A percentile compares a stretch with the other conserved stretches of the same genome.
These are phyloP conservation scores for Sabuloglossum arenarium DNA, from an alignment of 495 filamentous ascomycete genomes.

Conservation along the genomic window DNA sequence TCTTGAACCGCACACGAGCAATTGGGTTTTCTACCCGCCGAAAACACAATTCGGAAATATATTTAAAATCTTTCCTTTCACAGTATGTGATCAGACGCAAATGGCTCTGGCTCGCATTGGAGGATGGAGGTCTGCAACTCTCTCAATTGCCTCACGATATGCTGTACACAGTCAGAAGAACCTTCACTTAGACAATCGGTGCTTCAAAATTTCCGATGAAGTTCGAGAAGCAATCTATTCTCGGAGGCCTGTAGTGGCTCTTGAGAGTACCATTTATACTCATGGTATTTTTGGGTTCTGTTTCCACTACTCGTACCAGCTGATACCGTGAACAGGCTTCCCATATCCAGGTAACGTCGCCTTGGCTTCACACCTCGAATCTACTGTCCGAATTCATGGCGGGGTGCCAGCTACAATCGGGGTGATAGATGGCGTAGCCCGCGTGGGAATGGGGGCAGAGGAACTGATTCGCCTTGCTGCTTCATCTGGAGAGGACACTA, in stretches of 20 bases:
- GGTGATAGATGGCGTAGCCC: conserved; percentile 58
- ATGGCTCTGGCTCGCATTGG: not conserved
- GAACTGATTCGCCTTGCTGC: conserved; percentile 52
- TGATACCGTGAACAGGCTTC: conserved; percentile 33
- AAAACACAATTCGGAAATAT: too few species aligned
- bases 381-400: conserved; percentile 54
- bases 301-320: not conserved
- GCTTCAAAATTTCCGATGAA: conserved; percentile 63
- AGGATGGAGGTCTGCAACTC: not conserved
- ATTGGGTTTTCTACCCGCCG: too few species aligned
- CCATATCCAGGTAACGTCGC: conserved; percentile 62
- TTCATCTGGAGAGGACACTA: conserved; percentile 36
- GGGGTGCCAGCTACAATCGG: conserved; percentile 87
- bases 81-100: not conserved
- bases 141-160: not conserved
- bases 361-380: conserved; percentile 50
- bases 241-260: conserved; percentile 64
- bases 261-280: conserved; percentile 82
- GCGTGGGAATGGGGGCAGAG: conserved; percentile 47
- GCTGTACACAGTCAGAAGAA: not conserved
- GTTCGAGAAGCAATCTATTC: conserved; percentile 51
- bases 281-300: conserved; percentile 30
- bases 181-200: conserved; percentile 8
- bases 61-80: too few species aligned
- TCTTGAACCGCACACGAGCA: not conserved